Evolutionary conservation across 306 rosid species (phyloP), one percentile per base, ranked within the genome.

Genomic region (Prunus davidiana): DNA sequence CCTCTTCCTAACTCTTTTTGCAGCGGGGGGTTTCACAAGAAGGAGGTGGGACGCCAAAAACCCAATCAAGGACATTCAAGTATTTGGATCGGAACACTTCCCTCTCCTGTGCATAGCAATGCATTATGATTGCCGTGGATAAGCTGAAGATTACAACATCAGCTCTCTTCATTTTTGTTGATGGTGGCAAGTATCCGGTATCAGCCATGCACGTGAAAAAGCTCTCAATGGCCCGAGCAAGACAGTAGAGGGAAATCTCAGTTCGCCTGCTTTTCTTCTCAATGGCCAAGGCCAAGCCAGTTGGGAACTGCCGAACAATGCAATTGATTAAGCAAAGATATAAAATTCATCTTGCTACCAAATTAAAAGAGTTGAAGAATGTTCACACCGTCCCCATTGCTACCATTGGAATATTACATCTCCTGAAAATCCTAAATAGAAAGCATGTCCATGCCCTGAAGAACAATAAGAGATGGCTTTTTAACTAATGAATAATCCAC

Each of bases 81-180:
- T 86, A 93, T 77, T 92, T 95, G 81, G 98, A 95, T 83, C 88
- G 87, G 81, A 95, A 92, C 25, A 92, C 99, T n/a, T 92, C 97
- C 77, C 99, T 87, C 82, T 96, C 99, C 72, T 88, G 86, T 32
- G 97, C 93, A 69, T 91, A 96, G 80, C 97, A 92, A 72, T 95
- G 99, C 99, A 92, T 95, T 88, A 95, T 95, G 84, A 95, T 91
- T 81, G 97, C 97, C 3, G 97, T 92, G 55, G 99, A 92, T 82
- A 90, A 63, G 89, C 97, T 95, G 85, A 95, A 95, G 77, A 88
- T 80, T 69, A 89, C 72, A 30, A 91, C 90, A 81, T 95, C 97
- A 32, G 91, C 97, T 71, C 99, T 84, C 84, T 87, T 89, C 69
- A 95, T 84, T 56, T 77, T 92, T 69, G 84, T 83, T 20, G 97